Conservation (phyloP, 495 filamentous ascomycete genomes). For the Hyaloscypha hepaticicola region DNA sequence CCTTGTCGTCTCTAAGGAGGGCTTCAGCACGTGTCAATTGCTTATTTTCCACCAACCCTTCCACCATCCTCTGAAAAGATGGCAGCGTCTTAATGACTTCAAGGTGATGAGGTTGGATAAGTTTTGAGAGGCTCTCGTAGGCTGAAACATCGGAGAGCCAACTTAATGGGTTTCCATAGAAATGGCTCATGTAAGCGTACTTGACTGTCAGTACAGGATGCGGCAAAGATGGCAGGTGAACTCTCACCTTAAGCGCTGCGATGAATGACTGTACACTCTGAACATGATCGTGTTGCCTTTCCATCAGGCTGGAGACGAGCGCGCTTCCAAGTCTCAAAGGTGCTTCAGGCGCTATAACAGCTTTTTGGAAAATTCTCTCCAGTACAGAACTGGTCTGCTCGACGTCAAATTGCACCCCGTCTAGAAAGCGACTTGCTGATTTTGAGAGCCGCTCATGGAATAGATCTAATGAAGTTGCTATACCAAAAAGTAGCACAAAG, state of each 20-base stretch:
- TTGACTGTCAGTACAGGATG: slow-evolving; percentile 33
- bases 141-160: slow-evolving; percentile 50
- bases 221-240: background rate
- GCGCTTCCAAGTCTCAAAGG: slow-evolving; percentile 67
- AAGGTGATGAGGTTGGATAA: slow-evolving; percentile 58
- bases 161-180: slow-evolving; percentile 87
- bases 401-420: slow-evolving; percentile 82
- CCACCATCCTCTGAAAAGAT: slow-evolving; percentile 66
- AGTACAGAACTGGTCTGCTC: slow-evolving; percentile 71
- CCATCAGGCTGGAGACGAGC: slow-evolving; percentile 62
- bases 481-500: slow-evolving; percentile 81
- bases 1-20: slow-evolving; percentile 35
- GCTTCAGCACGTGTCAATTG: slow-evolving; percentile 9
- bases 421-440: slow-evolving; percentile 64
- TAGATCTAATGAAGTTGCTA: slow-evolving; percentile 86
- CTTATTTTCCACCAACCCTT: slow-evolving; percentile 33
- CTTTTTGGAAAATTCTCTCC: slow-evolving; percentile 72
- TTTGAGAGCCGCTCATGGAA: slow-evolving; percentile 85
- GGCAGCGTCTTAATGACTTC: slow-evolving; percentile 75
- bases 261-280: slow-evolving; percentile 81
- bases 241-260: slow-evolving; percentile 72
- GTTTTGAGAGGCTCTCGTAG: slow-evolving; percentile 5
- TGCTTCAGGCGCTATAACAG: slow-evolving; percentile 55
- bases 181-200: slow-evolving; percentile 96
- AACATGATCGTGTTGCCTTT: slow-evolving; percentile 80